A percentile compares a stretch with the other conserved stretches of the same genome.
Conservation (phyloP, 495 filamentous ascomycete genomes). For the Podospora pseudocomata region DNA sequence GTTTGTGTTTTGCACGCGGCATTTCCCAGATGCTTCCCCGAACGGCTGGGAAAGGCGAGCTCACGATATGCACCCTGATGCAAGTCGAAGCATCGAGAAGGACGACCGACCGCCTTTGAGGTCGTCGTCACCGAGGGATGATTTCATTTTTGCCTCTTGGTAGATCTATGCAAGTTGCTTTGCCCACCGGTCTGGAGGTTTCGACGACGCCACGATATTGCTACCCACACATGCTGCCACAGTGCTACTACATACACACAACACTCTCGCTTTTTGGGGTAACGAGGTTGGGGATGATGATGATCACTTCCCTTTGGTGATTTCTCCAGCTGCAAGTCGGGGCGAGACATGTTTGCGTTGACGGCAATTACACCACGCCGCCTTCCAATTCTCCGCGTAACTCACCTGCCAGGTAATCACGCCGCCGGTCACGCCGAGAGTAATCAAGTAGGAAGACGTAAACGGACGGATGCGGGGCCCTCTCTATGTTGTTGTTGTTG, state of each 20-base stretch:
- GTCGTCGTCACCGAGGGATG: neutral
- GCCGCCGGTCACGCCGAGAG: neutral
- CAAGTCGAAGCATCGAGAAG: neutral
- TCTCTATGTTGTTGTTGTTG: neutral
- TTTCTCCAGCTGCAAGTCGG: neutral
- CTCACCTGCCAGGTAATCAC: neutral
- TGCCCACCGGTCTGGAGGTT: neutral
- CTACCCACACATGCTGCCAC: neutral
- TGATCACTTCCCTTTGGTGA: neutral
- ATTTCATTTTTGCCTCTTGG: slow-evolving; percentile 6
- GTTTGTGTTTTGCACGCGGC: neutral
- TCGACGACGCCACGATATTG: neutral
- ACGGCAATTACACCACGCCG: neutral
- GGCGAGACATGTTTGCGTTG: neutral
- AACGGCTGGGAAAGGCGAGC: neutral
- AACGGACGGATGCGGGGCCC: neutral
- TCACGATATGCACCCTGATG: neutral
- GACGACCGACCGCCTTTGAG: neutral
- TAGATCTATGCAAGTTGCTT: neutral
- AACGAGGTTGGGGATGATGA: neutral
- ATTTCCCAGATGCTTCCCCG: neutral
- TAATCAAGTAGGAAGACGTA: neutral
- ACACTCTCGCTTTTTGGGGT: too few relatives aligned
- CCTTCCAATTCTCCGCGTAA: neutral
- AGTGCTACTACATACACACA: neutral